A percentile compares a stretch with the other conserved stretches of the same genome.
Evolutionary conservation across 2,329 filamentous ascomycete genomes (phyloP).

Genomic region (Fusarium denticulatum): DNA sequence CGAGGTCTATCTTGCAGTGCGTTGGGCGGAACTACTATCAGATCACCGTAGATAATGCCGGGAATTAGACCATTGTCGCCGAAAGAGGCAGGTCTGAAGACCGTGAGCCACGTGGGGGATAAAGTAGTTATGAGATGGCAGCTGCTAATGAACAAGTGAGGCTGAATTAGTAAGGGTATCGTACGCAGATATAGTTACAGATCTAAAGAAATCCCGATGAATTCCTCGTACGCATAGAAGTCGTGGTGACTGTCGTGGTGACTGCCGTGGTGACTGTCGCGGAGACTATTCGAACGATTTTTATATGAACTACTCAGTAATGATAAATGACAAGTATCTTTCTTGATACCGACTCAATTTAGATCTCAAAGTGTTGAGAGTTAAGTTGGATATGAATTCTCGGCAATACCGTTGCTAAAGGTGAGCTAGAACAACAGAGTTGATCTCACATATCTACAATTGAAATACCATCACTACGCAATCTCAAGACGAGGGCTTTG

Average conservation of each 20-base stretch:
- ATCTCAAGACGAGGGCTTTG: too few relatives aligned
- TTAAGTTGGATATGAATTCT: too few relatives aligned
- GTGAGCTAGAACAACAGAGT: too few relatives aligned
- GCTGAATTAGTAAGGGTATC: rapidly evolving
- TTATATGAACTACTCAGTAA: too few relatives aligned
- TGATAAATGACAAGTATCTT: too few relatives aligned
- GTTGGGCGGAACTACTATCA: background rate
- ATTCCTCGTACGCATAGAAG: background rate
- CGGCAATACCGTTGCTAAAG: background rate
- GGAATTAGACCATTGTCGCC: background rate
- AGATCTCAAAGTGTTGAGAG: too few relatives aligned
- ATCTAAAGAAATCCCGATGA: rapidly evolving
- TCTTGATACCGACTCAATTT: too few relatives aligned
- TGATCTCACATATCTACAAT: too few relatives aligned
- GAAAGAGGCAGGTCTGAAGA: background rate
- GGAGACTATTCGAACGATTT: too few relatives aligned
- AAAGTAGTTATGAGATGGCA: background rate
- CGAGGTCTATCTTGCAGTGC: background rate
- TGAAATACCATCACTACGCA: too few relatives aligned
- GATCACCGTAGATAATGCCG: background rate
- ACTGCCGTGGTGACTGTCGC: too few relatives aligned
- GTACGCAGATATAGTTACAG: background rate
- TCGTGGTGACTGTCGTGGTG: too few relatives aligned
- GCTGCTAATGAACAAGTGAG: background rate
- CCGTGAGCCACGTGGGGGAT: background rate